Evolutionary conservation across 805 yeast genomes (phyloP).

Genomic region (Hanseniaspora clermontiae): DNA sequence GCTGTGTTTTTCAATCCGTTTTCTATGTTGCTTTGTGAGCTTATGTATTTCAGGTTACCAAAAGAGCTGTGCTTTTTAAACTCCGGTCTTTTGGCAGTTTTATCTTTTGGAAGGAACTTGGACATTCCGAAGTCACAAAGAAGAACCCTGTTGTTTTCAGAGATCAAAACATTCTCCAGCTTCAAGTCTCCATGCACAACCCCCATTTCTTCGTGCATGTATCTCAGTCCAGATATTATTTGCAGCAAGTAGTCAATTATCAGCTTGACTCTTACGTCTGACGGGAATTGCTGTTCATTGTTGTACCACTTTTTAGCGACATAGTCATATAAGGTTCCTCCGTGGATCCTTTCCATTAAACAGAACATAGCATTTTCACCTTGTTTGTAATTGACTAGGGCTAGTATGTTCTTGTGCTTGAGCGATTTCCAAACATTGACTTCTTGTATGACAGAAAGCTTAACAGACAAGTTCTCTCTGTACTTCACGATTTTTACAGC

Average conservation of each 20-base stretch:
- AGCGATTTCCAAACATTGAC: constrained; percentile 62
- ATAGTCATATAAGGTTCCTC: constrained; percentile 72
- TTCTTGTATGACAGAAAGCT: constrained; percentile 54
- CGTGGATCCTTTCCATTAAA: constrained; percentile 51
- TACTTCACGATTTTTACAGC: constrained; percentile 58
- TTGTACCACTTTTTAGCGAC: constrained; percentile 55
- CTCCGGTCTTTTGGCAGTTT: neutral
- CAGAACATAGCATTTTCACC: constrained; percentile 57
- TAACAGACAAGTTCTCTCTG: constrained; percentile 36
- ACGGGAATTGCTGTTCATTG: constrained; percentile 22
- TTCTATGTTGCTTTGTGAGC: neutral
- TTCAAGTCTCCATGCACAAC: constrained; percentile 76
- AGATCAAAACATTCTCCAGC: constrained; percentile 64
- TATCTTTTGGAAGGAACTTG: neutral
- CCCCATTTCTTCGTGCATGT: constrained; percentile 45
- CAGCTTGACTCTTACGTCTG: constrained; percentile 27
- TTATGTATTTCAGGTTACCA: neutral
- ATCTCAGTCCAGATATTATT: constrained; percentile 45
- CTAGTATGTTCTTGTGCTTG: constrained; percentile 52
- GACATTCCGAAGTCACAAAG: constrained; percentile 86
- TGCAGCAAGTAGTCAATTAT: constrained; percentile 37
- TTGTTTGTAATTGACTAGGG: constrained; percentile 48
- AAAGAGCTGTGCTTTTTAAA: constrained; percentile 2
- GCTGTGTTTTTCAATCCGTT: neutral
- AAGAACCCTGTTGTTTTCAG: constrained; percentile 33